Percentiles rank a stretch among this genome's conserved stretches.
Evolutionary conservation across 768 basidiomycete genomes (phyloP).

Genomic region (Dacryopinax primogenitus): DNA sequence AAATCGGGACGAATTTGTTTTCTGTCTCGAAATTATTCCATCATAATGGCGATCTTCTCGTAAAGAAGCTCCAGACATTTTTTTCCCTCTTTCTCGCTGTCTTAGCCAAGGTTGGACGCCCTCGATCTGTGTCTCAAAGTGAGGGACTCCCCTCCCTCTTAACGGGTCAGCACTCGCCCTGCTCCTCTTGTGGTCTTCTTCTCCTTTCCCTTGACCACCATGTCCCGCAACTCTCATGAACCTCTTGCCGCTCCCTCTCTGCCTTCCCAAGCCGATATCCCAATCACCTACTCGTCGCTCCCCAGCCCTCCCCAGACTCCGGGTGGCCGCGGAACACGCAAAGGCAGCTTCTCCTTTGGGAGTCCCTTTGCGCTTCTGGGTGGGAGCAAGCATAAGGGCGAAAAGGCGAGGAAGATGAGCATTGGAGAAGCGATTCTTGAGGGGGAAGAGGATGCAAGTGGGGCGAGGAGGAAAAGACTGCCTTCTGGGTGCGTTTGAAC

Average conservation of each 20-base stretch:
- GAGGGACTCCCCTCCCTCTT: too few species aligned
- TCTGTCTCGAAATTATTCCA: not conserved
- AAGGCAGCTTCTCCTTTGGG: not conserved
- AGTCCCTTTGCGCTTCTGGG: not conserved
- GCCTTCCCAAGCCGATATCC: not conserved
- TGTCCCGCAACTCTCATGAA: conserved; percentile 2
- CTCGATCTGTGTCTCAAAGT: too few species aligned
- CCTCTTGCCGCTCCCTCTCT: not conserved
- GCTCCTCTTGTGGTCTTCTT: not conserved
- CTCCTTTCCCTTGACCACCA: not conserved
- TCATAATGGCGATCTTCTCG: not conserved
- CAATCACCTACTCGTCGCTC: not conserved
- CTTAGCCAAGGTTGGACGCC: too few species aligned
- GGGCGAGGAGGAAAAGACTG: not conserved
- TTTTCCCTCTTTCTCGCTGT: not conserved
- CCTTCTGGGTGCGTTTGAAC: not conserved
- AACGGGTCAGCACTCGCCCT: too few species aligned
- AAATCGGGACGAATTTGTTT: not conserved
- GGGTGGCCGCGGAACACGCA: not conserved
- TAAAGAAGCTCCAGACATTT: not conserved
- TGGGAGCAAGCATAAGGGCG: not conserved
- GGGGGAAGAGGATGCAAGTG: not conserved
- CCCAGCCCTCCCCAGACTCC: not conserved
- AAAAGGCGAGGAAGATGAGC: not conserved
- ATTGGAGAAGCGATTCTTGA: not conserved